Conservation (phyloP, 352 stramenopile genomes). For the Peronosclerospora sorghi region DNA sequence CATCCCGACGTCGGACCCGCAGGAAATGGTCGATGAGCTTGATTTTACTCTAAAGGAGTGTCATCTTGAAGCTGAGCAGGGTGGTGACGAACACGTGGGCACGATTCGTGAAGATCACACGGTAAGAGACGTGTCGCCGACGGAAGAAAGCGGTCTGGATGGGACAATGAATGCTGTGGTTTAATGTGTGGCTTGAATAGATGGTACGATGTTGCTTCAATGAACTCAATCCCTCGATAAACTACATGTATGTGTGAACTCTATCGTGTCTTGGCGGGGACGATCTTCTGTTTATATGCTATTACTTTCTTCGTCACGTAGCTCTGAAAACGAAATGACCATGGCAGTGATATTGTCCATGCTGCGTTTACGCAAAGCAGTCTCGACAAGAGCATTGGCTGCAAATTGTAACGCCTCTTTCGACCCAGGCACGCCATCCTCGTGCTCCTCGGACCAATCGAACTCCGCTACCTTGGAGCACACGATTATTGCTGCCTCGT, state of each 20-base stretch:
- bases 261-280: constrained; percentile 14
- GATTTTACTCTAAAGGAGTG: constrained; percentile 29
- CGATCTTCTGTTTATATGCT: constrained; percentile 6
- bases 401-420: constrained; percentile 49
- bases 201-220: no score
- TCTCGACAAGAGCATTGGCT: constrained; percentile 54
- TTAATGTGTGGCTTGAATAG: no score
- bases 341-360: constrained; percentile 82
- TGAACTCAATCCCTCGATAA: no score
- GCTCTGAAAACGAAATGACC: constrained; percentile 44
- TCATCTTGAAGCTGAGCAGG: constrained; percentile 15
- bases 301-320: constrained; percentile 8
- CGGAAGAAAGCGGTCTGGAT: constrained; percentile 16
- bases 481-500: constrained; percentile 49
- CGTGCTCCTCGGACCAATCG: constrained; percentile 11
- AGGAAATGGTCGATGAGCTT: constrained; percentile 63
- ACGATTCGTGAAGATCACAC: constrained; percentile 37
- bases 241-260: constrained; percentile 7
- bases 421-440: constrained; percentile 11
- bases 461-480: constrained; percentile 44
- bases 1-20: constrained; percentile 61
- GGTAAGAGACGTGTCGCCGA: constrained; percentile 26
- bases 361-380: constrained; percentile 49
- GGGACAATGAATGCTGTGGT: constrained; percentile 9
- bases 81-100: constrained; percentile 20